Percentiles rank a stretch among this genome's conserved stretches.
Evolutionary conservation across 2,329 filamentous ascomycete species (phyloP).

Genomic region (Cryphonectria radicalis): DNA sequence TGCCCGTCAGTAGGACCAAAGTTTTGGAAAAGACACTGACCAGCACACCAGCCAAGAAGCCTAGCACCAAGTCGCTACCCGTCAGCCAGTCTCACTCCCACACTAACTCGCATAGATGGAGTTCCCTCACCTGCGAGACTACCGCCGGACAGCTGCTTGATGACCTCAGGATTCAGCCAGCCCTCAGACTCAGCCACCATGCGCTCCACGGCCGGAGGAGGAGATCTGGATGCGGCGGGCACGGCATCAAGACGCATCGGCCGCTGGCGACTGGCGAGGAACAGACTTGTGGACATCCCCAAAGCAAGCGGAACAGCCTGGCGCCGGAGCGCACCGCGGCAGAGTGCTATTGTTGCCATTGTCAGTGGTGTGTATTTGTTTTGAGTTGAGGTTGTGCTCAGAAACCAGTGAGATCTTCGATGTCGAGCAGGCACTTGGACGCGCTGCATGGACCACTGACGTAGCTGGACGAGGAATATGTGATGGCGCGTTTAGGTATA

Average conservation of each 20-base stretch:
- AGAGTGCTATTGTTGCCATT: conserved; percentile 30
- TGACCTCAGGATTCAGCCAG: conserved; percentile 41
- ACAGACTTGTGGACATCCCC: conserved; percentile 33
- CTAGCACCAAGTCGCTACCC: conserved; percentile 41
- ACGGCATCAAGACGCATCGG: conserved; percentile 39
- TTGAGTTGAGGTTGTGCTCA: too few species aligned
- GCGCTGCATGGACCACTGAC: background rate
- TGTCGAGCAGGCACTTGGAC: background rate
- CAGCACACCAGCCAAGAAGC: conserved; percentile 65
- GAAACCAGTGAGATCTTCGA: background rate
- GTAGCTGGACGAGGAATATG: background rate
- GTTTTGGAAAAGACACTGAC: conserved; percentile 73
- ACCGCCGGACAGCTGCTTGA: conserved; percentile 58
- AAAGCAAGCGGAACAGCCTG: conserved; percentile 32
- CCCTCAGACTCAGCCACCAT: conserved; percentile 30
- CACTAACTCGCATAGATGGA: background rate
- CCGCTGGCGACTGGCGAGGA: conserved; percentile 34
- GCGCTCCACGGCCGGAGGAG: conserved; percentile 30
- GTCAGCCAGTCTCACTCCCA: background rate
- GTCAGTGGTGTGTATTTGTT: background rate
- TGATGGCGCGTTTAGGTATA: background rate
- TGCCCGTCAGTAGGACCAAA: conserved; percentile 68
- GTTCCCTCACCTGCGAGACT: conserved; percentile 52
- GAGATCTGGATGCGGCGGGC: conserved; percentile 11
- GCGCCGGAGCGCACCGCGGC: conserved; percentile 33